phyloP scores from a whole-genome alignment of 1,139 yeast species.

The Geotrichum citri-aurantii region DNA sequence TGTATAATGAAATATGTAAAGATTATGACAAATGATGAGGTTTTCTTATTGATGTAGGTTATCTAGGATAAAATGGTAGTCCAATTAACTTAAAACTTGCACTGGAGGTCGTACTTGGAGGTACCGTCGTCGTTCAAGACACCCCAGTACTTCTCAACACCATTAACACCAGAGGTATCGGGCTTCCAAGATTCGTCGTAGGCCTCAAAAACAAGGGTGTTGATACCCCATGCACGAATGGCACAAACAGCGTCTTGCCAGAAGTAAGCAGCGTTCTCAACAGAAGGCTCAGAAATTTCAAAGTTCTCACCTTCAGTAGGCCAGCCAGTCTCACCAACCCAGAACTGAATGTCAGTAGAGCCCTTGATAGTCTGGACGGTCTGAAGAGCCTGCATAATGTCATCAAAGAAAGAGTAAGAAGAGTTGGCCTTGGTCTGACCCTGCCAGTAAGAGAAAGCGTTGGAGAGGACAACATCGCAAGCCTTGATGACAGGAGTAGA shows the following conservation, averaged over 20 bases:
- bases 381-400: constrained; percentile 93
- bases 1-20: background rate
- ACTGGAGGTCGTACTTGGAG: constrained; percentile 32
- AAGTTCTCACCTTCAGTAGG: constrained; percentile 81
- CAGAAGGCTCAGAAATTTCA: constrained; percentile 49
- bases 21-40: background rate
- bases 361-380: constrained; percentile 80
- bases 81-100: constrained; percentile 16
- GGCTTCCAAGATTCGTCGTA: constrained; percentile 97
- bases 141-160: constrained; percentile 94
- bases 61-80: background rate
- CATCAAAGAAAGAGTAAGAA: constrained; percentile 86
- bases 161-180: constrained; percentile 69
- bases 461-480: constrained; percentile 79
- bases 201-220: constrained; percentile 89
- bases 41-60: too few relatives aligned
- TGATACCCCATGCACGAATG: constrained; percentile 91
- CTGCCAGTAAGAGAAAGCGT: constrained; percentile 98
- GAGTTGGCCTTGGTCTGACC: constrained; percentile 81
- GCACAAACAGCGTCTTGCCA: constrained; percentile 90
- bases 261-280: constrained; percentile 65
- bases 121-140: constrained; percentile 54
- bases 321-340: constrained; percentile 99
- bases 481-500: constrained; percentile 65
- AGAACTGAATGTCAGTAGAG: constrained; percentile 73